phyloP scores from a whole-genome alignment of 2,329 filamentous ascomycete genomes.

The Tolypocladium ovalisporum region DNA sequence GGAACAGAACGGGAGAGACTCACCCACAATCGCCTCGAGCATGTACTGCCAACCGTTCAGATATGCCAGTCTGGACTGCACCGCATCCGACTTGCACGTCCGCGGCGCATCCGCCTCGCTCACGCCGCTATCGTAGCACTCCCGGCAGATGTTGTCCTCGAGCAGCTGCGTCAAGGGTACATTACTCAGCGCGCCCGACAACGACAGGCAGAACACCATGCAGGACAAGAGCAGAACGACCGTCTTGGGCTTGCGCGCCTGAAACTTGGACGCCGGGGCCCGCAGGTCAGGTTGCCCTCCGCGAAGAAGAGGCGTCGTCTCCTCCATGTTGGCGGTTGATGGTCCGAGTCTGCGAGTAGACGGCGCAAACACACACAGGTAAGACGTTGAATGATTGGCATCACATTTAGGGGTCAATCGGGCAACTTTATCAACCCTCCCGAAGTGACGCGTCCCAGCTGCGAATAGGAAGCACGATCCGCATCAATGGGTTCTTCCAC shows the following conservation, averaged over 20 bases:
- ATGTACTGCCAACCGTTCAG: background rate
- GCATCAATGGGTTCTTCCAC: background rate
- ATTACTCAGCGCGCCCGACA: background rate
- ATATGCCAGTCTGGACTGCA: slow-evolving; percentile 4
- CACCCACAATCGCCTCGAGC: slow-evolving; percentile 3
- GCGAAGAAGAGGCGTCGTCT: slow-evolving; percentile 1
- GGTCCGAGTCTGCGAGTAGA: background rate
- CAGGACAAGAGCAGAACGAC: slow-evolving; percentile 1
- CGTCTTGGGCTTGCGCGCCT: background rate
- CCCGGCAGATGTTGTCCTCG: slow-evolving; percentile 2
- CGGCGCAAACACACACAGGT: background rate
- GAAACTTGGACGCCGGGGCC: background rate
- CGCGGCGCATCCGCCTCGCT: background rate
- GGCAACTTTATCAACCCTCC: background rate
- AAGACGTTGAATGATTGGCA: background rate
- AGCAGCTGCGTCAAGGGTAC: slow-evolving; percentile 3
- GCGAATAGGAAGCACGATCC: background rate
- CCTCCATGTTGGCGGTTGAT: background rate
- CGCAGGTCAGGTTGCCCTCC: background rate
- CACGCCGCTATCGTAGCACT: background rate
- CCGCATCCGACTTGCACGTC: slow-evolving; percentile 1
- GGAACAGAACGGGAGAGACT: background rate
- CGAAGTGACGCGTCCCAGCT: background rate
- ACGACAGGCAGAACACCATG: slow-evolving; percentile 1
- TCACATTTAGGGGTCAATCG: background rate